Conservation (phyloP, 176 grass and related monocot species). For the Areca catechu region DNA sequence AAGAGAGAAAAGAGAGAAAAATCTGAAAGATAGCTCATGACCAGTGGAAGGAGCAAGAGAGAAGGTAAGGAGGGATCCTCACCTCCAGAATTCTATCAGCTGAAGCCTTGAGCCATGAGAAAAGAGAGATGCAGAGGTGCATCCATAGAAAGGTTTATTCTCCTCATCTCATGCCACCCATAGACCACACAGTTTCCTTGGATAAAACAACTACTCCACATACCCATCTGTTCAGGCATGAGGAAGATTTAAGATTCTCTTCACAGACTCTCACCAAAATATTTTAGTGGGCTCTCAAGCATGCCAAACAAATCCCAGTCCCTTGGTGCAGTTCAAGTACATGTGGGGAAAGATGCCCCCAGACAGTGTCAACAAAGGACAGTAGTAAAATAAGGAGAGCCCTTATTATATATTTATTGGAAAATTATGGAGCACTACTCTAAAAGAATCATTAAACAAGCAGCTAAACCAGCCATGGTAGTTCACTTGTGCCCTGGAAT, state of each 20-base stretch:
- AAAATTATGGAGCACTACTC: conserved; percentile 38
- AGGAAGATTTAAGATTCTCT: conserved; percentile 57
- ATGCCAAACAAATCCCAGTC: conserved; percentile 55
- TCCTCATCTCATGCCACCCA: conserved; percentile 15
- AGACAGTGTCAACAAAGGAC: conserved; percentile 62
- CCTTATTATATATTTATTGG: conserved; percentile 44
- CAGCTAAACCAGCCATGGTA: conserved; percentile 39
- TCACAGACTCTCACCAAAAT: conserved; percentile 36
- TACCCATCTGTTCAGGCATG: conserved; percentile 18
- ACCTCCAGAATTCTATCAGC: too few relatives aligned
- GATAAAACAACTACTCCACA: conserved; percentile 29
- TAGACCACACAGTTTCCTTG: conserved; percentile 18
- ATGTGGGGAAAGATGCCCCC: conserved; percentile 44
- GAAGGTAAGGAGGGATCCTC: too few relatives aligned
- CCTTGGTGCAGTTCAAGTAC: conserved; percentile 36
- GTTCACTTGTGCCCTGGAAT: conserved; percentile 40
- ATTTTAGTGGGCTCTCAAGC: conserved; percentile 8
- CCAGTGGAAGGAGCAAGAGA: too few relatives aligned
- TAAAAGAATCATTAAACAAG: conserved; percentile 35
- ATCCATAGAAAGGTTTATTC: too few relatives aligned
- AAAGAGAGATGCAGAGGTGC: too few relatives aligned
- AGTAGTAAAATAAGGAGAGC: conserved; percentile 45
- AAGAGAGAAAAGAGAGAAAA: too few relatives aligned
- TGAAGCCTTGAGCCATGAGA: too few relatives aligned
- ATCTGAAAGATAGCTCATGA: too few relatives aligned